Conservation (phyloP, 441 rosid genomes). For the Corymbia citriodora region DNA sequence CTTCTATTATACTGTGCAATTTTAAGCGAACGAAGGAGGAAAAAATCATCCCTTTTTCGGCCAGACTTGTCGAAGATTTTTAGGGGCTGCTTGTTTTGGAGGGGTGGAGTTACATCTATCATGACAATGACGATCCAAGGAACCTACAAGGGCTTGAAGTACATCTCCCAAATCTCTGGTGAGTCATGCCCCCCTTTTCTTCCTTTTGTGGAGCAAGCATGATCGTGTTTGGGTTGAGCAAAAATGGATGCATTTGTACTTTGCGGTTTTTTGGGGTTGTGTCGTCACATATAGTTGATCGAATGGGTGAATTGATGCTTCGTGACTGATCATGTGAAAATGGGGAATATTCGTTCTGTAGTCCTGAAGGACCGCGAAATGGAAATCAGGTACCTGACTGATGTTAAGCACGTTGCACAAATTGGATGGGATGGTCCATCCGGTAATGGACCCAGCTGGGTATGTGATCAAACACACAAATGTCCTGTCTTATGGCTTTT, state of each 20-base stretch:
- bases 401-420: neutral
- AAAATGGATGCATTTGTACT: neutral
- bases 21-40: neutral
- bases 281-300: neutral
- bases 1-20: neutral
- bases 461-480: neutral
- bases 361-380: neutral
- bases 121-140: conserved; percentile 11
- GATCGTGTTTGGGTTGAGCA: neutral
- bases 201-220: neutral
- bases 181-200: neutral
- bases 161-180: conserved; percentile 12
- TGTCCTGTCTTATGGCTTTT: neutral
- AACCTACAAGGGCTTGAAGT: conserved; percentile 7
- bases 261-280: neutral
- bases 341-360: neutral
- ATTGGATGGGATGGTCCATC: neutral
- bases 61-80: neutral
- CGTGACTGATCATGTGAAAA: neutral
- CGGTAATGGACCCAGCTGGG: neutral
- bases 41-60: neutral
- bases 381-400: neutral
- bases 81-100: neutral
- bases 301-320: neutral
- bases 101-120: neutral